Conservation (phyloP, 2,329 filamentous ascomycete species). For the Myriosclerotinia duriaeana region DNA sequence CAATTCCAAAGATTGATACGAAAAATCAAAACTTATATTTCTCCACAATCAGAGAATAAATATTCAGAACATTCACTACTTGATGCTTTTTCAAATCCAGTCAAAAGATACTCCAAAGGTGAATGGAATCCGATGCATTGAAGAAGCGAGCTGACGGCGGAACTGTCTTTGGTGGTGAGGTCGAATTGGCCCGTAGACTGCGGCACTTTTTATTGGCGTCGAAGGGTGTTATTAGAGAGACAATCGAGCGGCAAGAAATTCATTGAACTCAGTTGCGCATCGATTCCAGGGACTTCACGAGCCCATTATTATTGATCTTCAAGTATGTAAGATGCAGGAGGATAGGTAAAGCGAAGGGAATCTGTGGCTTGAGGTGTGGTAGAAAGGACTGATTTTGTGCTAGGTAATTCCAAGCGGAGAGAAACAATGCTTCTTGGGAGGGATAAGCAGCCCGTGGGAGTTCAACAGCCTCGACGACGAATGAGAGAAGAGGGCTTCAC, state of each 20-base stretch:
- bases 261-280: constrained; percentile 19
- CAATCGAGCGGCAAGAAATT: constrained; percentile 21
- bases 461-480: constrained; percentile 34
- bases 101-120: background rate
- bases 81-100: constrained; percentile 15
- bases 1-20: background rate
- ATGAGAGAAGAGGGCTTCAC: constrained; percentile 33
- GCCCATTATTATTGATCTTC: constrained; percentile 32
- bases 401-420: constrained; percentile 37
- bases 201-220: constrained; percentile 24
- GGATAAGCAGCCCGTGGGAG: constrained; percentile 36
- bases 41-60: constrained; percentile 4
- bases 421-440: constrained; percentile 28
- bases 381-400: constrained; percentile 26
- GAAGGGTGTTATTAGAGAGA: constrained; percentile 7
- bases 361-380: constrained; percentile 36
- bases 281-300: constrained; percentile 29
- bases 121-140: constrained; percentile 15
- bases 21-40: background rate
- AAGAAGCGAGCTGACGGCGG: constrained; percentile 22
- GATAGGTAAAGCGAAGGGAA: constrained; percentile 29
- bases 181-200: constrained; percentile 18
- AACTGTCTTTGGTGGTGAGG: constrained; percentile 6
- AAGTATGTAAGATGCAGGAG: constrained; percentile 27
- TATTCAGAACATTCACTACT: constrained; percentile 20